A percentile compares a stretch with the other conserved stretches of the same genome.
Conservation (phyloP, 768 basidiomycete species). For the Neoboletus magnificus region DNA sequence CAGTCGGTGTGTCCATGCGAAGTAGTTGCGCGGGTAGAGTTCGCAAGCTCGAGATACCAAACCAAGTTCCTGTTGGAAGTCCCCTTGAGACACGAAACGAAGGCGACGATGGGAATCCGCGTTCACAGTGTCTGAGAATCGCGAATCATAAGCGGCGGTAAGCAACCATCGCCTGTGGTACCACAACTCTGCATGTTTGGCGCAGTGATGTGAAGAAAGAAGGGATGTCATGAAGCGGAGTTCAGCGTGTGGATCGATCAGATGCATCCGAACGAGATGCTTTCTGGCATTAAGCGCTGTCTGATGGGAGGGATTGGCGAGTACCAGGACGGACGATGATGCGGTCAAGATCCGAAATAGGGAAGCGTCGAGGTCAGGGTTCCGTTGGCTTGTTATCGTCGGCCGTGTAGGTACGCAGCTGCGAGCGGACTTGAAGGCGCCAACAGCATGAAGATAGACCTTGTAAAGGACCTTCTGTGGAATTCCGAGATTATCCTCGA, state of each 20-base stretch:
- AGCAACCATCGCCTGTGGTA: slow-evolving; percentile 69
- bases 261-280: slow-evolving; percentile 39
- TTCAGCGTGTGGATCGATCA: slow-evolving; percentile 43
- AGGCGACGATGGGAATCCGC: background rate
- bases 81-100: slow-evolving; percentile 30
- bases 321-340: slow-evolving; percentile 49
- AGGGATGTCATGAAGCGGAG: slow-evolving; percentile 46
- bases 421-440: slow-evolving; percentile 33
- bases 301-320: slow-evolving; percentile 67
- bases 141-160: slow-evolving; percentile 28
- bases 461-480: slow-evolving; percentile 55
- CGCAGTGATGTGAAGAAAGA: slow-evolving; percentile 49
- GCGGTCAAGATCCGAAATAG: slow-evolving; percentile 20
- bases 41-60: slow-evolving; percentile 51
- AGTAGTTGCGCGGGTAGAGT: slow-evolving; percentile 68
- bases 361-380: slow-evolving; percentile 2
- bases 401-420: background rate
- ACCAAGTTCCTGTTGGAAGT: slow-evolving; percentile 46
- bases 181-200: slow-evolving; percentile 70
- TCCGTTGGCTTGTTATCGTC: background rate
- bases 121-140: background rate
- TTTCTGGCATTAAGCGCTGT: slow-evolving; percentile 65
- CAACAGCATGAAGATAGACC: slow-evolving; percentile 47
- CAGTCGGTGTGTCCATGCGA: slow-evolving; percentile 66
- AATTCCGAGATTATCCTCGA: slow-evolving; percentile 61